A percentile compares a stretch with the other conserved stretches of the same genome.
Conservation (phyloP, 768 basidiomycete species). For the Megacollybia marginata region DNA sequence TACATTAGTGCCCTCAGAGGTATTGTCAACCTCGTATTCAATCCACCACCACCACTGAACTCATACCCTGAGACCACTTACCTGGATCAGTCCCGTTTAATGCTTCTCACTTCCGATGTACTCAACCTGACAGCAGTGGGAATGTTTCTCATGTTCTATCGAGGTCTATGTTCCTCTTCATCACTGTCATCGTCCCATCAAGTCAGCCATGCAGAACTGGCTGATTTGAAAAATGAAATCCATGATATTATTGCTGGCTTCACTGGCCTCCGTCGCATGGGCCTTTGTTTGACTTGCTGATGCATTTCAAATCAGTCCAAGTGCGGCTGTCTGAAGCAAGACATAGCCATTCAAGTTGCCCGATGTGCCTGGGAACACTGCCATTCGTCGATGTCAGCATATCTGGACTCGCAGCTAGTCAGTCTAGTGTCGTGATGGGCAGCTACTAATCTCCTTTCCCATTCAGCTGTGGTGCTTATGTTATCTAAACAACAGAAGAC, state of each 20-base stretch:
- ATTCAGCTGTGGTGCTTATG: no score
- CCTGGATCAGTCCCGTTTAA: slow-evolving; percentile 68
- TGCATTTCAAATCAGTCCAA: slow-evolving; percentile 26
- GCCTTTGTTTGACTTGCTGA: slow-evolving; percentile 42
- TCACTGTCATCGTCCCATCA: slow-evolving; percentile 21
- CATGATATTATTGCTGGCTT: slow-evolving; percentile 39
- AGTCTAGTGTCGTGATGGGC: slow-evolving; percentile 65
- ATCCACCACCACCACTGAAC: slow-evolving; percentile 31
- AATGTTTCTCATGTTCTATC: slow-evolving; percentile 76
- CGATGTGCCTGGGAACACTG: slow-evolving; percentile 39
- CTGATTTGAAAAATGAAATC: slow-evolving; percentile 66
- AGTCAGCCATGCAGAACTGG: slow-evolving; percentile 40
- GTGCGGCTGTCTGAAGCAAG: slow-evolving; percentile 51
- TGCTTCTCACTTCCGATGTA: slow-evolving; percentile 61
- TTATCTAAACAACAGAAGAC: no score
- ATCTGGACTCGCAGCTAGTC: slow-evolving; percentile 46
- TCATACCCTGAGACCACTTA: slow-evolving; percentile 71
- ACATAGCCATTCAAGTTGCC: slow-evolving; percentile 71
- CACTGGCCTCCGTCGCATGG: slow-evolving; percentile 50
- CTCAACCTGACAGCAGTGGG: slow-evolving; percentile 68
- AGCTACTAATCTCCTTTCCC: slow-evolving; percentile 53
- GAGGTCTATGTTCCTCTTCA: slow-evolving; percentile 59
- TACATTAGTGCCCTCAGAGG: slow-evolving; percentile 53
- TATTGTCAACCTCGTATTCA: slow-evolving; percentile 60
- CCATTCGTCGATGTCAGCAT: slow-evolving; percentile 16